Conservation (phyloP, 306 rosid genomes). For the Dalbergia cultrata region DNA sequence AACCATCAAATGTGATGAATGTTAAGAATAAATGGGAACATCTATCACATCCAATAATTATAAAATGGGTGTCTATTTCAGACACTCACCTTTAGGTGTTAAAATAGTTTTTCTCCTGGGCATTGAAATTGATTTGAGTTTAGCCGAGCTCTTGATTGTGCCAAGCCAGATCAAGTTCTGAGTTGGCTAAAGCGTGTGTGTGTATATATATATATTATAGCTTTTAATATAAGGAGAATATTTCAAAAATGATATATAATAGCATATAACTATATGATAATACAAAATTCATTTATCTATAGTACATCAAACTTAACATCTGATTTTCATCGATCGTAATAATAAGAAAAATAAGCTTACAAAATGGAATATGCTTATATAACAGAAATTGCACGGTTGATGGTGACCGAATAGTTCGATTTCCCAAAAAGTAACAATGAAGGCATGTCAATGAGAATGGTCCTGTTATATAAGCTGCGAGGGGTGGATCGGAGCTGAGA, state of each 20-base stretch:
- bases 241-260: too few species aligned
- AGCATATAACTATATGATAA: too few species aligned
- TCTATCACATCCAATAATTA: too few species aligned
- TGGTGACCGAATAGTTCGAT: not conserved
- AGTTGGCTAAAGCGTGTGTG: constrained; percentile 41
- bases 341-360: not conserved
- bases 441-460: not conserved
- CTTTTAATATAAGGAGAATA: too few species aligned
- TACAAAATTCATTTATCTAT: too few species aligned
- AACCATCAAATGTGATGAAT: too few species aligned
- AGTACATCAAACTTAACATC: too few species aligned
- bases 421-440: not conserved
- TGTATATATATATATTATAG: not conserved
- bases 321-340: too few species aligned
- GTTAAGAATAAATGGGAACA: too few species aligned
- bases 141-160: not conserved
- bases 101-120: too few species aligned
- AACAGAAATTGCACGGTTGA: not conserved
- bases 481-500: not conserved
- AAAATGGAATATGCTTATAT: not conserved
- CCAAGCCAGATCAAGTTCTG: constrained; percentile 46
- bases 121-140: not conserved
- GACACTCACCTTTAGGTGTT: too few species aligned
- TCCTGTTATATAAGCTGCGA: not conserved
- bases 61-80: too few species aligned